Evolutionary conservation across 2,329 filamentous ascomycete species (phyloP).

Genomic region (Didymellaceae sp.): DNA sequence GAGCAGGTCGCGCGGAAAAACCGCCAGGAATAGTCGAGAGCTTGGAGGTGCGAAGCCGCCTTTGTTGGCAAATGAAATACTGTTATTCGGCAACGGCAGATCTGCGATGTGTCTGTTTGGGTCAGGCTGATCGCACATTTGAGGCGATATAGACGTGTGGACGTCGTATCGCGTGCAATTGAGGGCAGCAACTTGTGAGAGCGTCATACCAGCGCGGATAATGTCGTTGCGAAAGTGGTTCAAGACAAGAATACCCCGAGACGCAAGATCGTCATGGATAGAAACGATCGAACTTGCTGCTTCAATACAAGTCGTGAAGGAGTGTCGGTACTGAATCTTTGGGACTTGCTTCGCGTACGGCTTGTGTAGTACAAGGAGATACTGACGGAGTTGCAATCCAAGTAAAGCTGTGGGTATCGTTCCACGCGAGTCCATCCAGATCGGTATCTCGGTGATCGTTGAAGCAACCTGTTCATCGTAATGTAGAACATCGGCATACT

Average conservation of each 20-base stretch:
- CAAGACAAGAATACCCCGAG: constrained; percentile 28
- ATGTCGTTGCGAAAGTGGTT: constrained; percentile 41
- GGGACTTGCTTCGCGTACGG: constrained; percentile 40
- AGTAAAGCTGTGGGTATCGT: constrained; percentile 32
- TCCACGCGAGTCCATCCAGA: constrained; percentile 31
- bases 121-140: constrained; percentile 1
- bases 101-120: constrained; percentile 1
- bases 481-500: constrained; percentile 43
- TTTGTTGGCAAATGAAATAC: not conserved
- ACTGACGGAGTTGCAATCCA: constrained; percentile 44
- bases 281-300: constrained; percentile 35
- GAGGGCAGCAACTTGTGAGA: constrained; percentile 36
- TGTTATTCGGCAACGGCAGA: not conserved
- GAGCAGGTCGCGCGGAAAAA: constrained; percentile 35
- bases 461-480: constrained; percentile 41
- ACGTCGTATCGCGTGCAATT: constrained; percentile 28
- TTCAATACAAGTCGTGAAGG: constrained; percentile 40
- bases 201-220: constrained; percentile 34
- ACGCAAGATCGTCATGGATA: constrained; percentile 30
- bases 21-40: constrained; percentile 20
- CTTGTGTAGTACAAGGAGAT: constrained; percentile 43
- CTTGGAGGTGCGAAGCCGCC: constrained; percentile 13
- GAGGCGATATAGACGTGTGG: constrained; percentile 6
- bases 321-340: constrained; percentile 40
- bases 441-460: constrained; percentile 29